Evolutionary conservation across 306 rosid species (phyloP).

Genomic region (Crataegus laevigata): DNA sequence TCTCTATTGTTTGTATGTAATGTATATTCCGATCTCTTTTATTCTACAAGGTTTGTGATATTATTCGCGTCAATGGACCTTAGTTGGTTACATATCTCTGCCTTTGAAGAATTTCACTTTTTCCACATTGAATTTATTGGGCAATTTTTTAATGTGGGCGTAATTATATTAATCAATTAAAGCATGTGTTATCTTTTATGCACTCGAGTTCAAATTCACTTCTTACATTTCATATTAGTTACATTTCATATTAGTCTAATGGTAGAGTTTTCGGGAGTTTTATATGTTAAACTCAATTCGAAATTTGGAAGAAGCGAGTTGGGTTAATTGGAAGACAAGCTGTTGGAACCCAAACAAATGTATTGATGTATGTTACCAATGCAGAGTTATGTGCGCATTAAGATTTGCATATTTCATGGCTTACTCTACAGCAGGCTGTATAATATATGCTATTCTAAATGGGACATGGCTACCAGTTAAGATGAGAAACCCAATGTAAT

Average conservation of each 20-base stretch:
- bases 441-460: neutral
- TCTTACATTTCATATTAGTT: neutral
- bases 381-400: neutral
- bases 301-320: neutral
- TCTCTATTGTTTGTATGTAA: conserved; percentile 31
- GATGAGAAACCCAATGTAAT: conserved; percentile 1
- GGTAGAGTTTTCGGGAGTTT: too few relatives aligned
- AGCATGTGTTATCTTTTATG: neutral
- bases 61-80: conserved; percentile 33
- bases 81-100: conserved; percentile 4
- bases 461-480: neutral
- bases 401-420: neutral
- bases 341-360: neutral
- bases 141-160: neutral
- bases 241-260: neutral
- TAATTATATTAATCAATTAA: neutral
- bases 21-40: conserved; percentile 27
- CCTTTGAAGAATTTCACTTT: neutral
- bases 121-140: neutral
- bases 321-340: neutral
- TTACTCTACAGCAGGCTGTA: conserved; percentile 1
- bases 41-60: conserved; percentile 35
- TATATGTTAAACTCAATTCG: neutral
- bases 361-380: neutral
- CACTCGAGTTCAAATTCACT: neutral